These are phyloP conservation scores for Pythium phragmitis DNA, from an alignment of 352 stramenopile genomes.

Conservation along the genomic window DNA sequence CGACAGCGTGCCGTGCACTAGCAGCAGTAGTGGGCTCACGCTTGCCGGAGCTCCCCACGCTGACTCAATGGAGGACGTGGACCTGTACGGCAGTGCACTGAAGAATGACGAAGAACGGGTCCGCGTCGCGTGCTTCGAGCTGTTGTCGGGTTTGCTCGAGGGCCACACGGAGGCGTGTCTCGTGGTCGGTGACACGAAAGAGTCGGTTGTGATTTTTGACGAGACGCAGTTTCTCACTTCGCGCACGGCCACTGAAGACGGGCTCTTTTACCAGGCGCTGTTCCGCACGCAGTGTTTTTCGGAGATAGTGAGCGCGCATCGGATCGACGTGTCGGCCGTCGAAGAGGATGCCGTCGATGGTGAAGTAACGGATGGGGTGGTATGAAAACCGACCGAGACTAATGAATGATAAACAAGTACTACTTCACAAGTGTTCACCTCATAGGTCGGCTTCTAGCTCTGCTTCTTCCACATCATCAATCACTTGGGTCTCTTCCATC, in stretches of 20 bases:
- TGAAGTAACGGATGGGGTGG: background rate
- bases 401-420: too few relatives aligned
- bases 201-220: constrained; percentile 88
- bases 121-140: constrained; percentile 62
- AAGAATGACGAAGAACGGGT: constrained; percentile 36
- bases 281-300: constrained; percentile 84
- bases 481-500: constrained; percentile 17
- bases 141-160: constrained; percentile 60
- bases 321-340: constrained; percentile 54
- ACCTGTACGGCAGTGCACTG: constrained; percentile 5
- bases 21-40: background rate
- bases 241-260: constrained; percentile 44
- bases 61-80: background rate
- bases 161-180: constrained; percentile 75
- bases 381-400: too few relatives aligned
- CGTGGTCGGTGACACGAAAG: constrained; percentile 81
- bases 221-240: constrained; percentile 80
- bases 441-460: constrained; percentile 19
- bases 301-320: constrained; percentile 76
- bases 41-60: background rate
- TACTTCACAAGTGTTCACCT: background rate
- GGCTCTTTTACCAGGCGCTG: constrained; percentile 63
- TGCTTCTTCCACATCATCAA: constrained; percentile 5
- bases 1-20: background rate
- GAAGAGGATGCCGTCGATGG: constrained; percentile 23